These are phyloP conservation scores for Comarum palustre DNA, from an alignment of 306 rosid genomes.

Conservation along the genomic window DNA sequence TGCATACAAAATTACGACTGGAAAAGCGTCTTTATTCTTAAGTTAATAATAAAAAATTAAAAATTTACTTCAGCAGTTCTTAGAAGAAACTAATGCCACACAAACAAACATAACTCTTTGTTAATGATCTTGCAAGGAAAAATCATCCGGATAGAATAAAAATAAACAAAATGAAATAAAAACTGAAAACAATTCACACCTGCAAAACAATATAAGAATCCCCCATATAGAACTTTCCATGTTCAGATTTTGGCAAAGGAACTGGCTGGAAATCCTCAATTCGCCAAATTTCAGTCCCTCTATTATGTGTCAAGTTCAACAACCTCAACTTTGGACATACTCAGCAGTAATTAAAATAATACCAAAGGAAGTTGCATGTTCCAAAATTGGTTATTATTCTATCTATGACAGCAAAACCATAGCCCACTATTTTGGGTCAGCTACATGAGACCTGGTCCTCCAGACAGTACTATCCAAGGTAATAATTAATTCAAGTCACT, in stretches of 20 bases:
- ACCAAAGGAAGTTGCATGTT: constrained; percentile 23
- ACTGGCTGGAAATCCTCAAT: constrained; percentile 94
- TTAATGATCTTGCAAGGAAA: not conserved
- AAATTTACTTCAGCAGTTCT: not conserved
- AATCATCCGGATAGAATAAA: not conserved
- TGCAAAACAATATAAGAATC: constrained; percentile 88
- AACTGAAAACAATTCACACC: constrained; percentile 44
- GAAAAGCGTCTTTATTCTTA: not conserved
- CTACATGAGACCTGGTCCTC: not conserved
- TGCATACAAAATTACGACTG: not conserved
- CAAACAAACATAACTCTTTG: not conserved
- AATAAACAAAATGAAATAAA: not conserved
- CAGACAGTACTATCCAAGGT: not conserved
- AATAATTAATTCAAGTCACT: not conserved
- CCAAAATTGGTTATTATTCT: constrained; percentile 21
- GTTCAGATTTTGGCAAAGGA: constrained; percentile 82
- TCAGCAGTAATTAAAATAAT: constrained; percentile 18
- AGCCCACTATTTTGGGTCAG: not conserved
- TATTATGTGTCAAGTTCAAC: constrained; percentile 65
- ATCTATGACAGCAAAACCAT: not conserved
- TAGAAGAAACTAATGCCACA: not conserved
- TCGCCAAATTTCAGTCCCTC: constrained; percentile 99
- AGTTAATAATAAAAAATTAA: not conserved
- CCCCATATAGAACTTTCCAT: constrained; percentile 94
- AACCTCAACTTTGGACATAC: constrained; percentile 20